Evolutionary conservation across 2,329 filamentous ascomycete genomes (phyloP).

Genomic region (Ascochyta lentis): DNA sequence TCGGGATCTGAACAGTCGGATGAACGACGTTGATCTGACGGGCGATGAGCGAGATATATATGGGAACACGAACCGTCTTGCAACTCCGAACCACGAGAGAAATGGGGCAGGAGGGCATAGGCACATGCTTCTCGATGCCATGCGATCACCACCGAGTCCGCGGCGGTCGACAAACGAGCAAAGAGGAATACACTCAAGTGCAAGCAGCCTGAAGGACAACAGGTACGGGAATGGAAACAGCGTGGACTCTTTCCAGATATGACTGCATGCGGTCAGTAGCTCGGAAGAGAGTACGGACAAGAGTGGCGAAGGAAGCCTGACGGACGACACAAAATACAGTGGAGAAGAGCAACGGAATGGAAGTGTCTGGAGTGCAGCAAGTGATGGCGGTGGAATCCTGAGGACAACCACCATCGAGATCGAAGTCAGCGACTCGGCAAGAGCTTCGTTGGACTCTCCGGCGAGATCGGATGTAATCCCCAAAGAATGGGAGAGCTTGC

Average conservation of each 20-base stretch:
- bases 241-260: slow-evolving; percentile 15
- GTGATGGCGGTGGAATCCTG: slow-evolving; percentile 4
- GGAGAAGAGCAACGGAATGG: not conserved
- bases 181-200: not conserved
- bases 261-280: slow-evolving; percentile 2
- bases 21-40: slow-evolving; percentile 18
- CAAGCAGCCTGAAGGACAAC: slow-evolving; percentile 3
- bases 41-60: slow-evolving; percentile 3
- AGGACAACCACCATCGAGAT: slow-evolving; percentile 11
- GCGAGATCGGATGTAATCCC: not conserved
- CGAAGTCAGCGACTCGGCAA: not conserved
- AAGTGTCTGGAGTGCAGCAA: not conserved
- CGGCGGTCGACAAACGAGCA: slow-evolving; percentile 2
- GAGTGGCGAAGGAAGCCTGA: not conserved
- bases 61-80: not conserved
- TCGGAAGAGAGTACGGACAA: not conserved
- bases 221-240: slow-evolving; percentile 1
- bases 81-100: slow-evolving; percentile 1
- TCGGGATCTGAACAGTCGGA: slow-evolving; percentile 3
- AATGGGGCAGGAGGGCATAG: slow-evolving; percentile 1
- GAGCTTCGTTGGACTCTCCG: not conserved
- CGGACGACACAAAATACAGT: slow-evolving; percentile 2
- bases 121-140: slow-evolving; percentile 7
- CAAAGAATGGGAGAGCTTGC: not conserved
- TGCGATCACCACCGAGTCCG: slow-evolving; percentile 5